These are phyloP conservation scores for Aspergillus cejpii DNA, from an alignment of 2,329 filamentous ascomycete species.

Conservation along the genomic window DNA sequence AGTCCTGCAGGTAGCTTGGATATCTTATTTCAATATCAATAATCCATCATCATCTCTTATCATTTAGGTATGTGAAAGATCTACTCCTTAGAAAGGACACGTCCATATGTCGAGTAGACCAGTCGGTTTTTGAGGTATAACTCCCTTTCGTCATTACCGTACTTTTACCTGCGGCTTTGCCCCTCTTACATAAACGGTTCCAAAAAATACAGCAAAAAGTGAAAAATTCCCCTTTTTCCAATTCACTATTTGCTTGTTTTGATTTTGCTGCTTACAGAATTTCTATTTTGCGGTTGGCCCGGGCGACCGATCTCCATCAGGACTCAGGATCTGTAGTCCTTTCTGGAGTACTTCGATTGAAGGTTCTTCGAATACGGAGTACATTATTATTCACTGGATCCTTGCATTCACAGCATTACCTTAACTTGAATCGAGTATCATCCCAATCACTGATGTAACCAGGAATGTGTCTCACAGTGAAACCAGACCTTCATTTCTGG, in stretches of 20 bases:
- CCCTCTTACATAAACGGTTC: neutral
- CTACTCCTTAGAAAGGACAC: too few species aligned
- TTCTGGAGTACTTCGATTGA: too few species aligned
- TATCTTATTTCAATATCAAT: too few species aligned
- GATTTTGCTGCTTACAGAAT: slow-evolving; percentile 31
- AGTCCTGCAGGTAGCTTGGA: too few species aligned
- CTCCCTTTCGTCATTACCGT: neutral
- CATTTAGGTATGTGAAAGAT: too few species aligned
- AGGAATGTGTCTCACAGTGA: neutral
- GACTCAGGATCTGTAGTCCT: too few species aligned
- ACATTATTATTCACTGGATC: too few species aligned
- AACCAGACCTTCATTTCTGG: slow-evolving; percentile 13
- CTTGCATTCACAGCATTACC: too few species aligned
- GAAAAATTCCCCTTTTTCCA: slow-evolving; percentile 15
- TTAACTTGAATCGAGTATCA: too few species aligned
- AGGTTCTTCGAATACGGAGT: too few species aligned
- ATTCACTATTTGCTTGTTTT: slow-evolving; percentile 36
- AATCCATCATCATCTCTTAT: too few species aligned
- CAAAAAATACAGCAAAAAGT: neutral
- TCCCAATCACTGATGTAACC: neutral
- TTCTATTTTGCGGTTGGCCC: slow-evolving; percentile 21
- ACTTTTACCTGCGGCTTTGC: slow-evolving; percentile 4
- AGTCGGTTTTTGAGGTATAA: too few species aligned
- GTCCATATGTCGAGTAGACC: neutral
- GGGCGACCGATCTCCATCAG: slow-evolving; percentile 24